phyloP scores from a whole-genome alignment of 768 basidiomycete species.

The Boletellus emodensis region DNA sequence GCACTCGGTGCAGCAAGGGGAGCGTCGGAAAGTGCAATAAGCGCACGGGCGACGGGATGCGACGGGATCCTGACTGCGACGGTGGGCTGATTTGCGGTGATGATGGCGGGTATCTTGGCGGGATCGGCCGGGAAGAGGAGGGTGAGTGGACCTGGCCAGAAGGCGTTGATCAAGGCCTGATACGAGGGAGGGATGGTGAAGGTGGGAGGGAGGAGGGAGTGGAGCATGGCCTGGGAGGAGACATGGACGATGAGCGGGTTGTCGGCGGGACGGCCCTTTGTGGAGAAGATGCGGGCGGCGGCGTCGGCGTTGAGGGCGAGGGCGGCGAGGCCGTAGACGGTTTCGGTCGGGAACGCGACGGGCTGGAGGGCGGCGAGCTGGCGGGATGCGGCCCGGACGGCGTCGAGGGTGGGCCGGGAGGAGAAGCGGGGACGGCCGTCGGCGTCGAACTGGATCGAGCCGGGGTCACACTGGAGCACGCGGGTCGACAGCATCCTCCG shows the following conservation, averaged over 20 bases:
- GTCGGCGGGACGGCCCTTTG: constrained; percentile 90
- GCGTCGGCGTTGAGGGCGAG: constrained; percentile 66
- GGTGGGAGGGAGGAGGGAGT: constrained; percentile 60
- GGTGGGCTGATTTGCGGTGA: constrained; percentile 75
- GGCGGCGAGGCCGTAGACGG: constrained; percentile 97
- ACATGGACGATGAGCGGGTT: constrained; percentile 98
- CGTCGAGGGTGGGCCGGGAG: constrained; percentile 46
- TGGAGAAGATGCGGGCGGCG: constrained; percentile 70
- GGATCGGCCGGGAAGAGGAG: constrained; percentile 80
- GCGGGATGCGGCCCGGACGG: constrained; percentile 53
- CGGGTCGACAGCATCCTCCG: constrained; percentile 24
- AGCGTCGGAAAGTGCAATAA: constrained; percentile 68
- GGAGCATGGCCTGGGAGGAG: constrained; percentile 80
- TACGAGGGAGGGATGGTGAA: constrained; percentile 67
- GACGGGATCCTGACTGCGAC: constrained; percentile 94
- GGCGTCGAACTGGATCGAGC: constrained; percentile 53
- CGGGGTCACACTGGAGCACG: constrained; percentile 60
- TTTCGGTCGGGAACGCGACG: constrained; percentile 95
- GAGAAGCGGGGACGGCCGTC: constrained; percentile 47
- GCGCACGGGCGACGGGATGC: constrained; percentile 86
- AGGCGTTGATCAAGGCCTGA: constrained; percentile 66
- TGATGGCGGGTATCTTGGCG: constrained; percentile 58
- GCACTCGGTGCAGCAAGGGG: constrained; percentile 95
- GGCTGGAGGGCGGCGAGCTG: constrained; percentile 45
- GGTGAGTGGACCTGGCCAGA: constrained; percentile 96